Conservation (phyloP, 2,329 filamentous ascomycete genomes). For the Aspergillus candidus region DNA sequence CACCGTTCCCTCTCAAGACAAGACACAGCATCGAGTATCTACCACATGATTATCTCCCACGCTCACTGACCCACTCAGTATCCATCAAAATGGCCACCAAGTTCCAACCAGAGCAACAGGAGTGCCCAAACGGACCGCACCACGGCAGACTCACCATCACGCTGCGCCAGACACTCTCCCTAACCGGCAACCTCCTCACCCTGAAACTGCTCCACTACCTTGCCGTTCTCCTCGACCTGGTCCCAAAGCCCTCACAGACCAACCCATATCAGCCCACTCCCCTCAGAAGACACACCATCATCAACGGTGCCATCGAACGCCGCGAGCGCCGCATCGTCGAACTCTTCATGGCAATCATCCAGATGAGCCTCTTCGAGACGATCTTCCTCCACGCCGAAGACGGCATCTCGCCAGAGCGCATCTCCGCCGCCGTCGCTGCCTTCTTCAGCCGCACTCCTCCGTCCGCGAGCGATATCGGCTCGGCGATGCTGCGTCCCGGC, state of each 20-base stretch:
- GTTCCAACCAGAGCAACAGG: background rate
- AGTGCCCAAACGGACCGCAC: background rate
- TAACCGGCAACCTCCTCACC: constrained; percentile 17
- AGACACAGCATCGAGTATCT: no score
- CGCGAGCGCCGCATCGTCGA: constrained; percentile 19
- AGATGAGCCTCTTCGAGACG: constrained; percentile 8
- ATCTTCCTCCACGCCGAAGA: background rate
- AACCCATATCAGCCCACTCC: background rate
- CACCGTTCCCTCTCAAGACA: no score
- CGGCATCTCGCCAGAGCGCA: background rate
- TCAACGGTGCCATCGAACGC: constrained; percentile 15
- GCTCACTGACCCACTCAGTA: no score
- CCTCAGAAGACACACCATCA: constrained; percentile 5
- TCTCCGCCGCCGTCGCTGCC: background rate
- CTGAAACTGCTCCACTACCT: constrained; percentile 22
- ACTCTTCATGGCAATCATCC: constrained; percentile 16
- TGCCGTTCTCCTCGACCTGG: constrained; percentile 12
- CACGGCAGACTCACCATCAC: constrained; percentile 5
- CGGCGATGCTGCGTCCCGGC: no score
- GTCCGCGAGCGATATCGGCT: no score
- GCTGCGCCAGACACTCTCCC: constrained; percentile 8
- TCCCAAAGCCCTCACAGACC: constrained; percentile 4
- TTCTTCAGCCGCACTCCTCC: no score
- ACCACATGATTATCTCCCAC: no score
- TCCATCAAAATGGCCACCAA: no score